Percentiles rank a stretch among this genome's conserved stretches.
Conservation (phyloP, 768 basidiomycete species). For the Amanita rimosa region DNA sequence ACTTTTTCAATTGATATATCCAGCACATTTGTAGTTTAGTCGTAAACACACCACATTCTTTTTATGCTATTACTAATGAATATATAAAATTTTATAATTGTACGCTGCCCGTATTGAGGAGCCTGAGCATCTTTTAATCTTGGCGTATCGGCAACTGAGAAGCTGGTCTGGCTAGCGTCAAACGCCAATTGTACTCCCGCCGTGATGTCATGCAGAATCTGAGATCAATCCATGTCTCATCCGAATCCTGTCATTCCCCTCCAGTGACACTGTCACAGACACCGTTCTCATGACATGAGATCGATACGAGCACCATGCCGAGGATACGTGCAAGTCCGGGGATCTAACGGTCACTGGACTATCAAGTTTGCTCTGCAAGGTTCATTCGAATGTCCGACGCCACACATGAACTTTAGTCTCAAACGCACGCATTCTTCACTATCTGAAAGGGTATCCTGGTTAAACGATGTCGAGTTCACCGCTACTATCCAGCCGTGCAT, state of each 20-base stretch:
- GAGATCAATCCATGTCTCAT: too few species aligned
- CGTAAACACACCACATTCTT: not conserved
- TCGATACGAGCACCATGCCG: not conserved
- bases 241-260: too few species aligned
- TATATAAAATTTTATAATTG: not conserved
- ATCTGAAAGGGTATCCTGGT: not conserved
- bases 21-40: not conserved
- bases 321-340: not conserved
- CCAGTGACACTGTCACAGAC: too few species aligned
- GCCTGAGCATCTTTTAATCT: too few species aligned
- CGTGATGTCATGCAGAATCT: too few species aligned
- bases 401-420: conserved; percentile 3
- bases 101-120: too few species aligned
- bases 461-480: not conserved
- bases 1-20: not conserved
- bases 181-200: too few species aligned
- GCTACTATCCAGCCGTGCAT: not conserved
- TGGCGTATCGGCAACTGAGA: too few species aligned
- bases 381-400: conserved; percentile 3
- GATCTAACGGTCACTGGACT: conserved; percentile 1
- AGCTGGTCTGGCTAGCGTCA: too few species aligned
- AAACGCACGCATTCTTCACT: not conserved
- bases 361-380: conserved; percentile 5
- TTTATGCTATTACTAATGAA: not conserved
- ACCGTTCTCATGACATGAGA: not conserved